Base-by-base conservation (phyloP, 2,329 filamentous ascomycete genomes). In the Eurotiales sp. region DNA sequence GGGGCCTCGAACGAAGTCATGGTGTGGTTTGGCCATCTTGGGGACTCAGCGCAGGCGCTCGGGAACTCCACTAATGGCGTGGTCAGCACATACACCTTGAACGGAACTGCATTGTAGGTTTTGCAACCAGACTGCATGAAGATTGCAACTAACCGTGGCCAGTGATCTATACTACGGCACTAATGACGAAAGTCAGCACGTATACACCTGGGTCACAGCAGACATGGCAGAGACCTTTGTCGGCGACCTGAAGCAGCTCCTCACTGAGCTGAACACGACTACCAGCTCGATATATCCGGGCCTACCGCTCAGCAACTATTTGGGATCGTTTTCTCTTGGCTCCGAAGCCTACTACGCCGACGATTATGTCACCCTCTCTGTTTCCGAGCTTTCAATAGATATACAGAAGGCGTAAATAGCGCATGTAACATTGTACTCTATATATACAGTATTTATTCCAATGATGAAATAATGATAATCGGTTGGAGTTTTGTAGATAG, bases 11-110 rank as follows among this genome's bases (percentile, higher is more conserved):
- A 73, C 65, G 80, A 82, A 67, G 69, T 82, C 65, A 82, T 82
- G 78, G 72, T 82, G 30, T 81, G 77, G 78, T 73, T 82, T 54
- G 78, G 72, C 2, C 64, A 67, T 3, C 74, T 75, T 42, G 79
- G 78, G 2, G 14, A 63, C 2, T 64, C 72, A 1, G 72, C 78
- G 0, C 71, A 78, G 54, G 75, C 78, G 22, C 71, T 81, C 54
- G 79, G 79, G 37, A 61, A 66, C 17, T n/a, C 34, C 1, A 50
- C 56, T 2, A 45, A 61, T 0, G 69, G 68, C 6, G 55, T 64
- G 0, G 53, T 72, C 0, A 58, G 64, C 3, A 74, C 64, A 0
- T 60, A 69, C 51, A 65, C 59, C 0, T 21, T 81, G 2, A 64
- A 75, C 21, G 72, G 70, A 2, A 74, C 47, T 17, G 21, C 19